Evolutionary conservation across 2,329 filamentous ascomycete species (phyloP).

Genomic region (Myotisia sp.): DNA sequence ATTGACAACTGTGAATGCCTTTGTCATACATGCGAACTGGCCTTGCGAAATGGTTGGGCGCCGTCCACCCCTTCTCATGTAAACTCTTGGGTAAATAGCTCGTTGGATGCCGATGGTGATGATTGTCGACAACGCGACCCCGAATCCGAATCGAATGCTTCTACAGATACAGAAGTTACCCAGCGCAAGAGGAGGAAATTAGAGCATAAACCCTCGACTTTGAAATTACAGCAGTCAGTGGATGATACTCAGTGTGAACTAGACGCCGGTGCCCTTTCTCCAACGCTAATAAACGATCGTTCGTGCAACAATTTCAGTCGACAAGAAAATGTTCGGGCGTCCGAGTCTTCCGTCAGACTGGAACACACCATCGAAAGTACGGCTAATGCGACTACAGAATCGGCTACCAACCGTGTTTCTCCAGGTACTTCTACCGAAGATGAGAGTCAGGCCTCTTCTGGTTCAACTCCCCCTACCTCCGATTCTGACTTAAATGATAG

Average conservation of each 20-base stretch:
- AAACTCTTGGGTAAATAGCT: constrained; percentile 1
- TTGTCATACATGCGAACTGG: constrained; percentile 70
- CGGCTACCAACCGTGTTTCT: constrained; percentile 1
- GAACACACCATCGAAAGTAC: no score
- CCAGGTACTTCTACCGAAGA: constrained; percentile 13
- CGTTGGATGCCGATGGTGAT: neutral
- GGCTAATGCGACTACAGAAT: neutral
- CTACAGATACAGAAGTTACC: neutral
- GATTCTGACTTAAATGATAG: constrained; percentile 19
- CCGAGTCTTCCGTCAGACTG: no score
- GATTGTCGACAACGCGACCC: neutral
- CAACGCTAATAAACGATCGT: neutral
- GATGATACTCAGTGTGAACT: neutral
- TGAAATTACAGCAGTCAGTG: constrained; percentile 1
- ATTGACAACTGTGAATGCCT: constrained; percentile 89
- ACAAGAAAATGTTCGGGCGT: no score
- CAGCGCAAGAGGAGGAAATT: constrained; percentile 2
- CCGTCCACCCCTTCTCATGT: constrained; percentile 14
- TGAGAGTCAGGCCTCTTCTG: constrained; percentile 21
- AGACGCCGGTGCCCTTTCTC: neutral
- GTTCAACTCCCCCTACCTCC: constrained; percentile 26
- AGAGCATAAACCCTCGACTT: constrained; percentile 1
- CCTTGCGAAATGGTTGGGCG: constrained; percentile 69
- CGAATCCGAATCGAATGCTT: neutral
- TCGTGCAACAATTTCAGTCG: constrained; percentile 8